Percentiles rank a stretch among this genome's conserved stretches.
Conservation (phyloP, 2,329 filamentous ascomycete genomes). For the Mycosphaerella sp. region DNA sequence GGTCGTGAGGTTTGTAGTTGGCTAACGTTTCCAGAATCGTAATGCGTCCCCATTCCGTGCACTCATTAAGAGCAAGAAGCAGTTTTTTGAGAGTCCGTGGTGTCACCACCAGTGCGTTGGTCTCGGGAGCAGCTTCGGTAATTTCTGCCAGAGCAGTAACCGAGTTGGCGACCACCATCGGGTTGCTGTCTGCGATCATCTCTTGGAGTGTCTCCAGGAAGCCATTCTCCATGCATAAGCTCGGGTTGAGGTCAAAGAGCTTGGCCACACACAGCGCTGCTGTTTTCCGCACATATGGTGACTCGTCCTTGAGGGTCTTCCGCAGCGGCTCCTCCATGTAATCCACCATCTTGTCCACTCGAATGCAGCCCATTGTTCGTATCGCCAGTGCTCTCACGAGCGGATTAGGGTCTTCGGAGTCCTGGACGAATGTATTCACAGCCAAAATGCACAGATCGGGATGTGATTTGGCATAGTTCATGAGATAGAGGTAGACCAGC, state of each 20-base stretch:
- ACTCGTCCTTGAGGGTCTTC: conserved; percentile 95
- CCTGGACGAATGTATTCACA: conserved; percentile 98
- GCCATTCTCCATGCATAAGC: conserved; percentile 92
- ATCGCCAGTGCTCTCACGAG: conserved; percentile 91
- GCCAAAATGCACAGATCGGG: conserved; percentile 97
- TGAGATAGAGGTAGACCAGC: conserved; percentile 95
- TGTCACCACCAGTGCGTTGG: conserved; percentile 75
- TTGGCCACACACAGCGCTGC: conserved; percentile 97
- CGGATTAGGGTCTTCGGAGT: conserved; percentile 97
- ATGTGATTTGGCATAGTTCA: conserved; percentile 99
- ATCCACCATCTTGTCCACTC: conserved; percentile 99
- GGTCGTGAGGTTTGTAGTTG: conserved; percentile 77
- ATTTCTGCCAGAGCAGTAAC: conserved; percentile 93
- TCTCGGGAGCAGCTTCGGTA: conserved; percentile 82
- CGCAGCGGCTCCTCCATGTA: conserved; percentile 98
- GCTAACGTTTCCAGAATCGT: conserved; percentile 87
- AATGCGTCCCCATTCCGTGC: conserved; percentile 95
- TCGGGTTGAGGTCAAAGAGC: conserved; percentile 88
- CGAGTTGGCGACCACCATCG: conserved; percentile 98
- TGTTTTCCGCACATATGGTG: conserved; percentile 96
- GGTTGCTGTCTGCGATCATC: conserved; percentile 93
- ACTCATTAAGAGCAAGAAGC: conserved; percentile 93
- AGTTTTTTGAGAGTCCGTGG: conserved; percentile 85
- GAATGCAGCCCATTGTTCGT: conserved; percentile 96
- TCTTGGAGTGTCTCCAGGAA: conserved; percentile 93